These are phyloP conservation scores for Aureobasidium sp. DNA, from an alignment of 2,329 filamentous ascomycete species.

Conservation along the genomic window DNA sequence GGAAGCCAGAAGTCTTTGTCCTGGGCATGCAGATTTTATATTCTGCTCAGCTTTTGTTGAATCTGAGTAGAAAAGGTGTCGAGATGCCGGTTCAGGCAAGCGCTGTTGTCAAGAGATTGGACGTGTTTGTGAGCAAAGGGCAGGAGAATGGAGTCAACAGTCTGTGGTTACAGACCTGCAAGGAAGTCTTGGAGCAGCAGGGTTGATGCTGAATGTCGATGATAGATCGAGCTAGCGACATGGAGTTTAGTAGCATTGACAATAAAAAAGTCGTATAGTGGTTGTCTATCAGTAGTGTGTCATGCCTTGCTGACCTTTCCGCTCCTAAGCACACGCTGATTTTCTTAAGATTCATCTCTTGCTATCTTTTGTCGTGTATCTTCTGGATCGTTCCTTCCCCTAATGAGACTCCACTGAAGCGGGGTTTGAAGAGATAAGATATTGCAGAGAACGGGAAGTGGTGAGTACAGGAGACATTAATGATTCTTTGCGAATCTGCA, in stretches of 20 bases:
- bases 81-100: slow-evolving; percentile 19
- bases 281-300: no score
- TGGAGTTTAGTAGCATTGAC: background rate
- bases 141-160: slow-evolving; percentile 26
- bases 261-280: no score
- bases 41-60: slow-evolving; percentile 34
- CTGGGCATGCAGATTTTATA: slow-evolving; percentile 45
- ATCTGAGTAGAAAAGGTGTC: slow-evolving; percentile 17
- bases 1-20: slow-evolving; percentile 60
- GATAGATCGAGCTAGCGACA: background rate
- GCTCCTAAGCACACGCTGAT: no score
- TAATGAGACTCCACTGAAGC: no score
- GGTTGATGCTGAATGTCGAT: background rate
- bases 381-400: no score
- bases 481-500: slow-evolving; percentile 5
- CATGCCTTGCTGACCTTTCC: no score
- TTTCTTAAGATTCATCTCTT: no score
- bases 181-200: slow-evolving; percentile 26
- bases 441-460: background rate
- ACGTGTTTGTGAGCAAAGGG: slow-evolving; percentile 23
- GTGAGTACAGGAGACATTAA: background rate
- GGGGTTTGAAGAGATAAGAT: no score
- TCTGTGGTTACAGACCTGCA: slow-evolving; percentile 32
- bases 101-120: slow-evolving; percentile 26
- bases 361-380: no score